Evolutionary conservation across 1,139 yeast genomes (phyloP), one percentile per base, ranked within the genome.

Genomic region (Hyphopichia wangnamkhiaoensis): DNA sequence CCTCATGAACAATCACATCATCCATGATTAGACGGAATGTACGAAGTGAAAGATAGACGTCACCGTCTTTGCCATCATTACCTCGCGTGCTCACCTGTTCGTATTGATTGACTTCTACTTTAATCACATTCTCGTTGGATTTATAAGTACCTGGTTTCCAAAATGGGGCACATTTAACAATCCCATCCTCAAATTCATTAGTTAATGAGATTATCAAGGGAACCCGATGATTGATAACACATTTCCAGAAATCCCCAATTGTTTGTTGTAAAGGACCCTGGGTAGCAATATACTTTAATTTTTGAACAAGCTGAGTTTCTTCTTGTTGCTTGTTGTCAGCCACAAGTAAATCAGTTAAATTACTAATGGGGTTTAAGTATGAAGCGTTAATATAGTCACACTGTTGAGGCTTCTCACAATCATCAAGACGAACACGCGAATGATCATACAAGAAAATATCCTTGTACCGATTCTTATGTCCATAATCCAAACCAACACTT

Each of bases 201-300:
- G 83, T 75, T 38, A 79, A 60, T 2, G 82, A 75, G 13, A 78
- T 49, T 9, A 78, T 63, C 5, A 78, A 40, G 12, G 71, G 64
- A 10, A 69, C 60, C 24, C 60, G 53, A 43, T 73, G 69, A 45
- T 74, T 70, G 31, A 70, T 55, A 5, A 85, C 73, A 38, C 85
- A 84, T 50, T 80, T 79, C 94, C 95, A 89, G 54, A 88, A 88
- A 56, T 88, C 96, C 12, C 80, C 82, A 43, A 84, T 74, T 0
- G 96, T 86, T 17, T 82, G 79, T 2, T 82, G 80, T 30, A 88
- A 61, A 2, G 96, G 96, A 1, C 94, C 96, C 50, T 88, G 96
- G 0, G 95, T 84, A 0, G 95, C 96, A 47, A 88, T 83, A 54
- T 83, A 85, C 37, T 74, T 68, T 35, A 56, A 50, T 9, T 52